Conservation (phyloP, 768 basidiomycete genomes). For the Pilatotrama ljubarskyi region DNA sequence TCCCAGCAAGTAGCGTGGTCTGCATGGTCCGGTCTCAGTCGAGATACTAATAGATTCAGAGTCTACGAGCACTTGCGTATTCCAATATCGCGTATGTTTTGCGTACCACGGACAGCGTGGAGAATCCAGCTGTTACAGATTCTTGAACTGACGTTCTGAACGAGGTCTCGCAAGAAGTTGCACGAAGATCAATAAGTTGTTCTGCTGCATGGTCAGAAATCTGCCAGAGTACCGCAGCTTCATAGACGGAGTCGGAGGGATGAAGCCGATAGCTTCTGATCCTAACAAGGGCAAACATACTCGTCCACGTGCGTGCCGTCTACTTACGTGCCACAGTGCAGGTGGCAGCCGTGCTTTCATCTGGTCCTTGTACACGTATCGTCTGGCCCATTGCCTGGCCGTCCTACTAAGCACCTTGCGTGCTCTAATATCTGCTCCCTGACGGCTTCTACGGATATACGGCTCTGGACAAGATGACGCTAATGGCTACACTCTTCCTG, state of each 20-base stretch:
- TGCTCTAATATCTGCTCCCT: slow-evolving; percentile 1
- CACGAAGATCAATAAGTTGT: too few relatives aligned
- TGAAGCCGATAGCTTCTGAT: slow-evolving; percentile 25
- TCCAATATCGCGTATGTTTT: too few relatives aligned
- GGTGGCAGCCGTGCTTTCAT: neutral
- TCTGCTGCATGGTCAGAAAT: too few relatives aligned
- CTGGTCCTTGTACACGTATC: slow-evolving; percentile 19
- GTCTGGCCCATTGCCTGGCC: slow-evolving; percentile 1
- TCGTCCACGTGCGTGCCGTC: slow-evolving; percentile 15
- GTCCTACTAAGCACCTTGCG: neutral
- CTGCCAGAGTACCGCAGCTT: too few relatives aligned
- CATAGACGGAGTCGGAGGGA: neutral
- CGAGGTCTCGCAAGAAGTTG: too few relatives aligned
- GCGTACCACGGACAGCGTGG: too few relatives aligned
- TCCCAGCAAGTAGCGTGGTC: too few relatives aligned
- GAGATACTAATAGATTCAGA: too few relatives aligned
- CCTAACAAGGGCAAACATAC: slow-evolving; percentile 34
- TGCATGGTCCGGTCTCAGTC: too few relatives aligned
- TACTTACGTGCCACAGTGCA: slow-evolving; percentile 11
- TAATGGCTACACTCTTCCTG: slow-evolving; percentile 78
- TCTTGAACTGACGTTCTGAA: too few relatives aligned
- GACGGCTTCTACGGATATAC: neutral
- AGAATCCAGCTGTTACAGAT: too few relatives aligned
- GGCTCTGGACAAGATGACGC: slow-evolving; percentile 53
- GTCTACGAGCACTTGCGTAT: too few relatives aligned